Base-by-base conservation (phyloP, 805 yeast genomes). In the Kodamaea kaohsiungensis region DNA sequence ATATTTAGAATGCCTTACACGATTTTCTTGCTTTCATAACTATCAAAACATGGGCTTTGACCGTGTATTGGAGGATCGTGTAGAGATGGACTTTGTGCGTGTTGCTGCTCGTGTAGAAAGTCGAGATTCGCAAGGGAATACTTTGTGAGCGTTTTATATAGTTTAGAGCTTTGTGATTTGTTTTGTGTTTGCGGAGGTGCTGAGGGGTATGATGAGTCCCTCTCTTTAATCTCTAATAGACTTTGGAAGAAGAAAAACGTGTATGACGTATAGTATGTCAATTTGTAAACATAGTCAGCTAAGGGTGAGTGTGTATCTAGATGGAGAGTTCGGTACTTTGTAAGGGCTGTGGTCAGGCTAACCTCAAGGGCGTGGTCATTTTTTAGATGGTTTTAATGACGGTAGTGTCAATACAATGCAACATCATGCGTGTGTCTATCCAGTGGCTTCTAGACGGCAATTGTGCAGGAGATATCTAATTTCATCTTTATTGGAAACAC, bases 41-140 rank as follows among this genome's bases (percentile, higher is more conserved):
- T 15, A 37, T 37, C 16, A 37, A 30, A 30, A 30, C 35, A 30
- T 5, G 13, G 35, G 35, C 35, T 30, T 30, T 30, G 16, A 39
- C 43, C 43, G 43, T 39, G 43, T 39, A n/a, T 37, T 37, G 40
- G 43, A 39, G 19, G 43, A 15, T 39, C 43, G 43, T 39, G 43
- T 39, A 17, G 43, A 2, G 10, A 7, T 17, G 15, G 12, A 3
- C 17, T 17, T 15, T 15, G 17, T 17, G 17, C 43, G 43, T 39
- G 43, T 39, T 17, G 19, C 10, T 39, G 19, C 19, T 15, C 19
- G 43, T 39, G 17, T 39, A 16, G 15, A 15, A 17, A 9, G 19
- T 39, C 43, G 43, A 39, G 43, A 16, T 8, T 39, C 43, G 43
- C 13, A 17, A 39, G 5, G 19, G 15, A n/a, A 12, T 15, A 13